A percentile compares a stretch with the other conserved stretches of the same genome.
phyloP scores from a whole-genome alignment of 352 stramenopile genomes.

The Aphanomyces astaci region DNA sequence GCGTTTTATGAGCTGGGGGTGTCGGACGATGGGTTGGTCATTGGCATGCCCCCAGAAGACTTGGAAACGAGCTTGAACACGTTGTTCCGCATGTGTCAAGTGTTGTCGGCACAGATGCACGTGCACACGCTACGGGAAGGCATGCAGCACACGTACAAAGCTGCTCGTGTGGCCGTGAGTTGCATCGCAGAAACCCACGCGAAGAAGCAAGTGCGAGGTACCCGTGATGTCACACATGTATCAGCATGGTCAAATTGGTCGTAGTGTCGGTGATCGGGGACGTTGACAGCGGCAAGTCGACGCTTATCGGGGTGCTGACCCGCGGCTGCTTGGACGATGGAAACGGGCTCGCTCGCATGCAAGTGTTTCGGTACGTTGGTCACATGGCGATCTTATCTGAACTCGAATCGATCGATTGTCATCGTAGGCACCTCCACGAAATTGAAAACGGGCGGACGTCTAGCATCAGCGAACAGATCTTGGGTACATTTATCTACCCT shows the following conservation, averaged over 20 bases:
- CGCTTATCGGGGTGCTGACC: conserved; percentile 82
- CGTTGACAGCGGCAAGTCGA: conserved; percentile 85
- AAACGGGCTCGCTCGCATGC: conserved; percentile 75
- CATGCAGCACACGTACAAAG: conserved; percentile 30
- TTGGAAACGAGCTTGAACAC: conserved; percentile 67
- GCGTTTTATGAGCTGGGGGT: conserved; percentile 86
- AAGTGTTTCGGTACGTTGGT: conserved; percentile 56
- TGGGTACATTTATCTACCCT: too few species aligned
- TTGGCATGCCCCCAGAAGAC: conserved; percentile 57
- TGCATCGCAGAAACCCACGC: conserved; percentile 42
- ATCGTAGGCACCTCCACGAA: conserved; percentile 70
- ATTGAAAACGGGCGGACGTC: conserved; percentile 84
- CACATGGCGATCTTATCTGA: neutral
- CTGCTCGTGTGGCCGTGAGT: conserved; percentile 40
- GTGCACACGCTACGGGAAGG: conserved; percentile 51
- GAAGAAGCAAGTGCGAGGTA: conserved; percentile 57
- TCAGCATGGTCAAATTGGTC: neutral
- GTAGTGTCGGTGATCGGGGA: conserved; percentile 79
- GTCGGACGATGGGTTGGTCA: conserved; percentile 64
- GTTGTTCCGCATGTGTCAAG: conserved; percentile 64
- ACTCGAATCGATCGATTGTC: neutral
- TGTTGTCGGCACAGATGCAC: conserved; percentile 57
- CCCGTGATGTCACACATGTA: conserved; percentile 12
- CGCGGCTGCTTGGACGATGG: conserved; percentile 77
- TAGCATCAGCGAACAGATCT: conserved; percentile 83